Evolutionary conservation across 2,329 filamentous ascomycete species (phyloP).

Genomic region (Neopestalotiopsis sp.): DNA sequence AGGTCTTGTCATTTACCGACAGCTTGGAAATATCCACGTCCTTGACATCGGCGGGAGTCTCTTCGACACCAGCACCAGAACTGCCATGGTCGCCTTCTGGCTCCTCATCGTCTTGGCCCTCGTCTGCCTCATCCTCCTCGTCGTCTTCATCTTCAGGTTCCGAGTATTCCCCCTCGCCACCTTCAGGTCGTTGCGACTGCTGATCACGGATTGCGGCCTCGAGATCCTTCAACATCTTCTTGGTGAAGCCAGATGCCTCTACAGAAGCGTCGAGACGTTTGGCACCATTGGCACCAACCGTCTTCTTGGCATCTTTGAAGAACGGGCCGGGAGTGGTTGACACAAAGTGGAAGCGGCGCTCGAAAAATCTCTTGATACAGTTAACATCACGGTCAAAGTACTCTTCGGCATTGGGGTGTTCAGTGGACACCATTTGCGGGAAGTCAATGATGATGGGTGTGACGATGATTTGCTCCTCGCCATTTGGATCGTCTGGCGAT

Average conservation of each 20-base stretch:
- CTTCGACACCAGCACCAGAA: slow-evolving; percentile 32
- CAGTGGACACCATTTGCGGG: slow-evolving; percentile 96
- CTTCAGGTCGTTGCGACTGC: slow-evolving; percentile 52
- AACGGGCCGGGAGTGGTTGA: slow-evolving; percentile 83
- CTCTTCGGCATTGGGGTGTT: slow-evolving; percentile 91
- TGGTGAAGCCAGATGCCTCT: slow-evolving; percentile 92
- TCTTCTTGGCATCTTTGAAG: slow-evolving; percentile 83
- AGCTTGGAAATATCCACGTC: slow-evolving; percentile 30
- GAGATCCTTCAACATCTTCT: slow-evolving; percentile 94
- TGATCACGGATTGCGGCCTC: slow-evolving; percentile 89
- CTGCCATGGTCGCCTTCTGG: slow-evolving; percentile 37
- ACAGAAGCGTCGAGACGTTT: slow-evolving; percentile 84
- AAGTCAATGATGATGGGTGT: slow-evolving; percentile 94
- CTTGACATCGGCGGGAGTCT: slow-evolving; percentile 21
- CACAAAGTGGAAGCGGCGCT: slow-evolving; percentile 85
- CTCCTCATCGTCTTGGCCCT: slow-evolving; percentile 35
- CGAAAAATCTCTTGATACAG: slow-evolving; percentile 94
- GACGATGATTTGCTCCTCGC: slow-evolving; percentile 53
- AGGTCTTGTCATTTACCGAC: slow-evolving; percentile 30
- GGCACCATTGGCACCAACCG: slow-evolving; percentile 66
- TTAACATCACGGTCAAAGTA: slow-evolving; percentile 97
- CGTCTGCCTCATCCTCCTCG: slow-evolving; percentile 39
- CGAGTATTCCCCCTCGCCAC: slow-evolving; percentile 41
- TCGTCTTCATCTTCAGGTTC: slow-evolving; percentile 43
- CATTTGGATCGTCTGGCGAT: slow-evolving; percentile 10